Conservation (phyloP, 2,329 filamentous ascomycete species). For the Paracoccidioides lutzii region DNA sequence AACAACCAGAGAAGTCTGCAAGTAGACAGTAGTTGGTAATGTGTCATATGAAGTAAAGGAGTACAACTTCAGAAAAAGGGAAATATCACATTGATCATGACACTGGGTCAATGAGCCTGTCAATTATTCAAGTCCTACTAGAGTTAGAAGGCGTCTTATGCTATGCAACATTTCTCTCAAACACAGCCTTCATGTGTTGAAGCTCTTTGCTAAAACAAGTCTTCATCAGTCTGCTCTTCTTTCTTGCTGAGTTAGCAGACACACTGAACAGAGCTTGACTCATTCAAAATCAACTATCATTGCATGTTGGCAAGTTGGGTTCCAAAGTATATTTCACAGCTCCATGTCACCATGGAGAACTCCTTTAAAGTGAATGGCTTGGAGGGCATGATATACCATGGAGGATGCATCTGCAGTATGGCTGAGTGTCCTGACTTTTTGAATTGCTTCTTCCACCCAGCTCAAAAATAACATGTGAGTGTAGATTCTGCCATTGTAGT, state of each 20-base stretch:
- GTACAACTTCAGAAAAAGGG: not conserved
- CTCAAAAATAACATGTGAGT: not conserved
- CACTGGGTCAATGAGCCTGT: not conserved
- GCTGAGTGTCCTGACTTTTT: not conserved
- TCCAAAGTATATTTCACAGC: conserved; percentile 10
- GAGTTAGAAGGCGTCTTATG: not conserved
- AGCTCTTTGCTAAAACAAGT: conserved; percentile 1
- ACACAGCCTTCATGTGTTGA: not conserved
- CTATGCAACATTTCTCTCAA: not conserved
- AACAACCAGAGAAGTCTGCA: not conserved
- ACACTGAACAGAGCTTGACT: not conserved
- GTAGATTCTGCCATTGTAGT: not conserved
- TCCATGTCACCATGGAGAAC: conserved; percentile 10
- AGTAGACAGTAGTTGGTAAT: too few species aligned
- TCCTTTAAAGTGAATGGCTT: conserved; percentile 5
- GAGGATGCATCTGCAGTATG: not conserved
- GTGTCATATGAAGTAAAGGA: too few species aligned
- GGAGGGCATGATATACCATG: not conserved
- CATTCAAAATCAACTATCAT: conserved; percentile 5
- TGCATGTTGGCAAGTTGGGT: conserved; percentile 9
- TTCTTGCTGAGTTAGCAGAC: not conserved
- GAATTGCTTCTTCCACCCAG: not conserved
- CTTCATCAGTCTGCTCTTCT: not conserved
- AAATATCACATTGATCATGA: not conserved
- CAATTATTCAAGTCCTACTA: not conserved